Percentiles rank a stretch among this genome's conserved stretches.
Conservation (phyloP, 192 early-diverging fungal genomes). For the Funneliformis mosseae region DNA sequence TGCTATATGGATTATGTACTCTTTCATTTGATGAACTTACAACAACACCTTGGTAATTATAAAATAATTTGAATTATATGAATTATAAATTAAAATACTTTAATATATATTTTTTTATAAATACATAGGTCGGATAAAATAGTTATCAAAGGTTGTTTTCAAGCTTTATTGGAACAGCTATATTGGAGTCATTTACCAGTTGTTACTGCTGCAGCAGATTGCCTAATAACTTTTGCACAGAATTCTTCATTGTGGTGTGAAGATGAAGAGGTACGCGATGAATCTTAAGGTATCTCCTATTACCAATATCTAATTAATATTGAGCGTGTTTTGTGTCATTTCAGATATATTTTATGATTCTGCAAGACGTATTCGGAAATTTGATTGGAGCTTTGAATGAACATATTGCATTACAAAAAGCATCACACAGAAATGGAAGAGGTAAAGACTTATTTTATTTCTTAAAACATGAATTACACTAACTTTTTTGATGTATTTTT, state of each 20-base stretch:
- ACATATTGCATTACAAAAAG: slow-evolving; percentile 60
- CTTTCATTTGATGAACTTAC: slow-evolving; percentile 44
- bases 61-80: neutral
- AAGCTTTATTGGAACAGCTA: slow-evolving; percentile 65
- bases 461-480: neutral
- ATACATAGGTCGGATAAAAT: slow-evolving; percentile 23
- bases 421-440: slow-evolving; percentile 42
- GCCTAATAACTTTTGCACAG: slow-evolving; percentile 62
- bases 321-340: neutral
- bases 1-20: slow-evolving; percentile 40
- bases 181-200: slow-evolving; percentile 60
- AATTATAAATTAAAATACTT: neutral
- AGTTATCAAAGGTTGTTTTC: slow-evolving; percentile 63
- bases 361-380: slow-evolving; percentile 64
- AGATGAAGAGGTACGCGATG: slow-evolving; percentile 52
- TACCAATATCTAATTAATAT: slow-evolving; percentile 1
- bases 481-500: neutral
- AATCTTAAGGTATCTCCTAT: neutral
- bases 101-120: neutral
- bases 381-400: slow-evolving; percentile 69
- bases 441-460: slow-evolving; percentile 1
- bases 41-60: slow-evolving; percentile 33
- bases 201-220: slow-evolving; percentile 66
- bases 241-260: slow-evolving; percentile 56
- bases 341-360: slow-evolving; percentile 42